phyloP scores from a whole-genome alignment of 306 rosid species.

The Glycyrrhiza uralensis region DNA sequence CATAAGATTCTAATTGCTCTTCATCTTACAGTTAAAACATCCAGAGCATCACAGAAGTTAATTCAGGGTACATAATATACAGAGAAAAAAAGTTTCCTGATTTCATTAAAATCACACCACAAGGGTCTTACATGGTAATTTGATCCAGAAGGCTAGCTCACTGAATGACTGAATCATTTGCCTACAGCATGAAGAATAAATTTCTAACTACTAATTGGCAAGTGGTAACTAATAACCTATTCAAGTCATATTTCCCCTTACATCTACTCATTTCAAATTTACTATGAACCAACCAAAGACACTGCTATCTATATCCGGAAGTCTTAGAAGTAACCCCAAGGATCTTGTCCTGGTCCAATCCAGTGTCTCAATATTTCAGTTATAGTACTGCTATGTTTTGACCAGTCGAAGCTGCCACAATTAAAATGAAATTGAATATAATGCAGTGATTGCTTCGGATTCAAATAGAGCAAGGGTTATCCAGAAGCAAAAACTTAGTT shows the following conservation, averaged over 20 bases:
- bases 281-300: background rate
- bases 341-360: background rate
- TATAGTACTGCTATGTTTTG: background rate
- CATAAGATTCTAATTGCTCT: background rate
- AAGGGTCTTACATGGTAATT: background rate
- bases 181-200: background rate
- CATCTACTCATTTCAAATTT: background rate
- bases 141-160: background rate
- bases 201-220: background rate
- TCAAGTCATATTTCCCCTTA: background rate
- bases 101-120: background rate
- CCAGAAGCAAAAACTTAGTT: background rate
- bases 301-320: background rate
- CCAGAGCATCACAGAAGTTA: background rate
- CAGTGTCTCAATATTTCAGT: background rate
- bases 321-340: constrained; percentile 4
- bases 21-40: background rate
- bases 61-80: background rate
- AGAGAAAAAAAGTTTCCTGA: background rate
- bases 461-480: background rate
- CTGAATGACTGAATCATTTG: background rate
- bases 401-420: background rate
- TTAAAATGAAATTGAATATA: background rate
- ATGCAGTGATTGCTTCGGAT: background rate
- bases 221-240: background rate